Evolutionary conservation across 768 basidiomycete species (phyloP).

Genomic region (Pleurotus tuber-regium): DNA sequence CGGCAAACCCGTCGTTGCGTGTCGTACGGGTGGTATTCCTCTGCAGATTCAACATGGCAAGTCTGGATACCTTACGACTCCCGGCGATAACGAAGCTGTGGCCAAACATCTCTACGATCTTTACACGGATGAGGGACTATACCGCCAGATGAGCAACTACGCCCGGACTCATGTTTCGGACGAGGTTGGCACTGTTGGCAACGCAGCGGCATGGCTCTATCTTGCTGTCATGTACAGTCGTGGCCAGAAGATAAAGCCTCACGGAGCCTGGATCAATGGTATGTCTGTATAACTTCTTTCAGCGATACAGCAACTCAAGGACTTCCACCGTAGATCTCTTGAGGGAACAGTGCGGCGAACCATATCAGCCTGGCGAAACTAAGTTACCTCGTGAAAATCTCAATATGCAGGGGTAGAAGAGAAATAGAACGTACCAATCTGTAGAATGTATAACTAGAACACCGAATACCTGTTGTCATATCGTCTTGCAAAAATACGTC

Average conservation of each 20-base stretch:
- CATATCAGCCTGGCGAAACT: slow-evolving; percentile 65
- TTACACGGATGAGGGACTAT: slow-evolving; percentile 70
- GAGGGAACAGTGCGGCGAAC: slow-evolving; percentile 72
- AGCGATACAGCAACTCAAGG: too few relatives aligned
- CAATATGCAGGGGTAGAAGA: slow-evolving; percentile 51
- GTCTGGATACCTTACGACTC: slow-evolving; percentile 81
- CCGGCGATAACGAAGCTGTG: slow-evolving; percentile 73
- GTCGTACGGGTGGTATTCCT: slow-evolving; percentile 88
- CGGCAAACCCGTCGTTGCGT: slow-evolving; percentile 83
- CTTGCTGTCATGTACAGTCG: slow-evolving; percentile 79
- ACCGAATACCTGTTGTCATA: too few relatives aligned
- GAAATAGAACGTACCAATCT: background rate
- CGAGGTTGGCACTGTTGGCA: slow-evolving; percentile 83
- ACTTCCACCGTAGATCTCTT: slow-evolving; percentile 45
- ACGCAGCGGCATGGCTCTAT: slow-evolving; percentile 59
- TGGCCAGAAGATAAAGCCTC: slow-evolving; percentile 74
- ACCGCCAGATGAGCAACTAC: slow-evolving; percentile 59
- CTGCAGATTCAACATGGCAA: slow-evolving; percentile 87
- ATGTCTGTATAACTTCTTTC: background rate
- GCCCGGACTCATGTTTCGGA: slow-evolving; percentile 78
- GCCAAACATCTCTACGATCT: slow-evolving; percentile 76
- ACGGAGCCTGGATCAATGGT: slow-evolving; percentile 81
- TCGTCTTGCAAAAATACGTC: too few relatives aligned
- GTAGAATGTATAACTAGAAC: slow-evolving; percentile 8
- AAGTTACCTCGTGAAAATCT: slow-evolving; percentile 63